Percentiles rank a stretch among this genome's conserved stretches.
Evolutionary conservation across 2,329 filamentous ascomycete genomes (phyloP).

Genomic region (Epichloe amarillans): DNA sequence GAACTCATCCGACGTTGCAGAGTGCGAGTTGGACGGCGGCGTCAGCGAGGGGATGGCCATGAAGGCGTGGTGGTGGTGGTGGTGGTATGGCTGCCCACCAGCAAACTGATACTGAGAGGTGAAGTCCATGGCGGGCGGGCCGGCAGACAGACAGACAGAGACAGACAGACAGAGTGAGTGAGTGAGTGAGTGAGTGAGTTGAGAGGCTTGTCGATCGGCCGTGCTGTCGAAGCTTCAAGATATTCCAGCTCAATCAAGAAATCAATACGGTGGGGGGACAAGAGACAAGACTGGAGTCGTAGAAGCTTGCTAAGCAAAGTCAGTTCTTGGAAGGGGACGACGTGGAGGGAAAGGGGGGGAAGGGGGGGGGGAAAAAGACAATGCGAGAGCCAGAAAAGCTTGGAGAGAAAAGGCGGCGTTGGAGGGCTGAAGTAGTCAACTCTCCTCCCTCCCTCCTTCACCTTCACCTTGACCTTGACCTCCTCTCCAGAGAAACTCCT

Average conservation of each 20-base stretch:
- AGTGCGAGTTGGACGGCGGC: slow-evolving; percentile 29
- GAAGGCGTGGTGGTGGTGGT: slow-evolving; percentile 40
- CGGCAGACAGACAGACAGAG: background rate
- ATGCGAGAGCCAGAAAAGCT: background rate
- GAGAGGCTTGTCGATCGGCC: background rate
- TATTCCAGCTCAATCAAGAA: background rate
- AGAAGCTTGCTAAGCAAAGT: too few species aligned
- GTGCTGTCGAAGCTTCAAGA: background rate
- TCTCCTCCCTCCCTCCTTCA: background rate
- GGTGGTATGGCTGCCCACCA: slow-evolving; percentile 37
- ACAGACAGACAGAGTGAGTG: too few species aligned
- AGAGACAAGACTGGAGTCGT: too few species aligned
- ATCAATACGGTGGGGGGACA: background rate
- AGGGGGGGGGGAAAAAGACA: background rate
- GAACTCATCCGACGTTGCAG: slow-evolving; percentile 4
- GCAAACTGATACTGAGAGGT: slow-evolving; percentile 33
- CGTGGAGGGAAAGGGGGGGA: background rate
- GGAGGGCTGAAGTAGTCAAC: background rate
- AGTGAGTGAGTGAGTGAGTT: background rate
- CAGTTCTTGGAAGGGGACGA: background rate
- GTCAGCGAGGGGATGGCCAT: slow-evolving; percentile 40
- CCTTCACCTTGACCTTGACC: too few species aligned
- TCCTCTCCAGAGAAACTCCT: too few species aligned
- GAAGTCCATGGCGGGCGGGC: slow-evolving; percentile 34
- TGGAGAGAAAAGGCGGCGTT: background rate